Evolutionary conservation across 495 filamentous ascomycete species (phyloP).

Genomic region (Paragyromitra xinjiangensis): DNA sequence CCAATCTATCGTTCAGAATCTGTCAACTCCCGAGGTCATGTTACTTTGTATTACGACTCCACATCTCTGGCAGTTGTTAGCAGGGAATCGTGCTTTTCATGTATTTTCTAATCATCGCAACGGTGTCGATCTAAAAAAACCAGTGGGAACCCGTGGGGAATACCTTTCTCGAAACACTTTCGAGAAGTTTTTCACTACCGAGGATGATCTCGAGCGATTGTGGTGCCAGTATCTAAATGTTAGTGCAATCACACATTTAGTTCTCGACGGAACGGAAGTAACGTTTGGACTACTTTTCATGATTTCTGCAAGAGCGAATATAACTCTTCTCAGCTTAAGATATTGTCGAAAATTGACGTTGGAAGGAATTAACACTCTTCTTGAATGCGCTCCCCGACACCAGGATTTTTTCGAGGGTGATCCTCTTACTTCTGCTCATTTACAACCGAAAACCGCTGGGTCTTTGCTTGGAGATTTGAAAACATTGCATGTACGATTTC

Average conservation of each 20-base stretch:
- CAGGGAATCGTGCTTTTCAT: constrained; percentile 25
- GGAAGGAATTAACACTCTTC: constrained; percentile 25
- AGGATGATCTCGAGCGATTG: constrained; percentile 20
- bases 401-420: not conserved
- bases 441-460: not conserved
- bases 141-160: not conserved
- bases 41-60: constrained; percentile 23
- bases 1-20: constrained; percentile 12
- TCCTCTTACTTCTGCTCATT: not conserved
- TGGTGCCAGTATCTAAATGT: constrained; percentile 13
- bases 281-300: not conserved
- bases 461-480: constrained; percentile 8
- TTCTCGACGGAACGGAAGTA: constrained; percentile 22
- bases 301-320: constrained; percentile 7
- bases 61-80: constrained; percentile 24
- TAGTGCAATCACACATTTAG: constrained; percentile 28
- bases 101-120: constrained; percentile 28
- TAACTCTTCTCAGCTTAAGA: constrained; percentile 27
- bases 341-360: constrained; percentile 12
- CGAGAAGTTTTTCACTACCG: not conserved
- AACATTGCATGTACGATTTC: constrained; percentile 13
- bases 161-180: constrained; percentile 8
- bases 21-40: constrained; percentile 27
- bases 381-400: constrained; percentile 5
- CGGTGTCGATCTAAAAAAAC: not conserved